phyloP scores from a whole-genome alignment of 1,284 basidiomycete genomes.

The Ustilago hordei region DNA sequence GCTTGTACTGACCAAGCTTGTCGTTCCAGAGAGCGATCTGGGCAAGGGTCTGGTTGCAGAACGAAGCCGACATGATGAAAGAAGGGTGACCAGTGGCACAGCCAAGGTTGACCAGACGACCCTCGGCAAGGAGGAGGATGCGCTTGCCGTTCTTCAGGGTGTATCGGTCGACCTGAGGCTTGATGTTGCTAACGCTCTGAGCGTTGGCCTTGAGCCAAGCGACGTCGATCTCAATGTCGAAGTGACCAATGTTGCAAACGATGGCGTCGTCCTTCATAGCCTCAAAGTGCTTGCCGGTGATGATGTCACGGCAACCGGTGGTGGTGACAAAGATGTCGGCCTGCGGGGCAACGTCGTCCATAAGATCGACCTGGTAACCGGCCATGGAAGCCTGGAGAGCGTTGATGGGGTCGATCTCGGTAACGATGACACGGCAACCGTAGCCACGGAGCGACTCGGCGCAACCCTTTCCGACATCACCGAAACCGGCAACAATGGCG shows the following conservation, averaged over 20 bases:
- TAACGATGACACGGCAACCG: conserved; percentile 94
- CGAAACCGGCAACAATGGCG: conserved; percentile 97
- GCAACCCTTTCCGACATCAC: conserved; percentile 99
- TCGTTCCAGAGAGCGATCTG: conserved; percentile 97
- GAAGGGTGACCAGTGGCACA: conserved; percentile 75
- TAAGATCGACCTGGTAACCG: conserved; percentile 97
- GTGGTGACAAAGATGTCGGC: conserved; percentile 97
- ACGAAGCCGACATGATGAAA: conserved; percentile 99
- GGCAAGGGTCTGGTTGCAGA: conserved; percentile 97
- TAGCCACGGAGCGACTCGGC: conserved; percentile 97
- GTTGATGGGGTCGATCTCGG: conserved; percentile 99
- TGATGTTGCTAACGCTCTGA: conserved; percentile 86
- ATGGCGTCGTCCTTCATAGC: conserved; percentile 99
- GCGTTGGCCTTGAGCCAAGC: conserved; percentile 98
- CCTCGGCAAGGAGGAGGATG: conserved; percentile 96
- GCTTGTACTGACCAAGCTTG: conserved; percentile 83
- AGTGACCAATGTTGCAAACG: conserved; percentile 99
- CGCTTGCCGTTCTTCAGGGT: conserved; percentile 80
- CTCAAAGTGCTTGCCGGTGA: conserved; percentile 89
- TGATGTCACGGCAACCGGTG: conserved; percentile 98
- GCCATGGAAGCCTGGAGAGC: conserved; percentile 99
- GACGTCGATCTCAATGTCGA: conserved; percentile 98
- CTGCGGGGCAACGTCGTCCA: conserved; percentile 93
- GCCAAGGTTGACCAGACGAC: conserved; percentile 98
- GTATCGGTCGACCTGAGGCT: conserved; percentile 99